Conservation (phyloP, 495 filamentous ascomycete genomes). For the Massariosphaeria phaeospora region DNA sequence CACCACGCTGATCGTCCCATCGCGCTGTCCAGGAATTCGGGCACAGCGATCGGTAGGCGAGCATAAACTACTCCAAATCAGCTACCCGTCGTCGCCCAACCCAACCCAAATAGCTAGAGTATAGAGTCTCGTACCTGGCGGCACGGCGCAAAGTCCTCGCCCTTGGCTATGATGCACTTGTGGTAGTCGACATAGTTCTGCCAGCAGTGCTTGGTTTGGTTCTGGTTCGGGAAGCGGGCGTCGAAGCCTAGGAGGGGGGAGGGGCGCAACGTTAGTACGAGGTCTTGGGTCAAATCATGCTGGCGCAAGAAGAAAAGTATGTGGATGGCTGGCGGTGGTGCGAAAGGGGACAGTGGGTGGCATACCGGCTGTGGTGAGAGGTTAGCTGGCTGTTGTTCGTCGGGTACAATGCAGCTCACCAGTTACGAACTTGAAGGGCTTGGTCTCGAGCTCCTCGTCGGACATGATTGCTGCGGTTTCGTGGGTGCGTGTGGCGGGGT, state of each 20-base stretch:
- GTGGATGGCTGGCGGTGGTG: not conserved
- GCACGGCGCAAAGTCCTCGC: conserved; percentile 98
- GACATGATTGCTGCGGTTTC: conserved; percentile 56
- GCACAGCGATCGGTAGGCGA: conserved; percentile 94
- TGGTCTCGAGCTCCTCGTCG: conserved; percentile 90
- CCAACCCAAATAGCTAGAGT: too few relatives aligned
- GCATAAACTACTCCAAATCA: conserved; percentile 79
- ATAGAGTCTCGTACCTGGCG: conserved; percentile 65
- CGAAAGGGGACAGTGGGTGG: not conserved
- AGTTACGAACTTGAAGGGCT: conserved; percentile 99
- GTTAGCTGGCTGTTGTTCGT: conserved; percentile 27
- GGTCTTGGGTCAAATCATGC: not conserved
- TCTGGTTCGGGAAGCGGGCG: conserved; percentile 97
- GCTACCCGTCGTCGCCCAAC: too few relatives aligned
- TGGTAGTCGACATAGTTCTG: conserved; percentile 99
- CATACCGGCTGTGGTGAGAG: conserved; percentile 35
- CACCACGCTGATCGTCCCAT: conserved; percentile 98
- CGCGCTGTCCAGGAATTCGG: conserved; percentile 88
- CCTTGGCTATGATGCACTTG: conserved; percentile 98
- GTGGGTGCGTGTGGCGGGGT: conserved; percentile 27
- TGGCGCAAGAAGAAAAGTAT: not conserved
- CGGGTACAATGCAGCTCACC: too few relatives aligned
- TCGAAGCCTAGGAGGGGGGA: conserved; percentile 75
- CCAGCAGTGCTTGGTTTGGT: conserved; percentile 96
- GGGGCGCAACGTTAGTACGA: not conserved